Evolutionary conservation across 2,329 filamentous ascomycete species (phyloP), one percentile per base, ranked within the genome.

Genomic region (Cryphonectria radicalis): DNA sequence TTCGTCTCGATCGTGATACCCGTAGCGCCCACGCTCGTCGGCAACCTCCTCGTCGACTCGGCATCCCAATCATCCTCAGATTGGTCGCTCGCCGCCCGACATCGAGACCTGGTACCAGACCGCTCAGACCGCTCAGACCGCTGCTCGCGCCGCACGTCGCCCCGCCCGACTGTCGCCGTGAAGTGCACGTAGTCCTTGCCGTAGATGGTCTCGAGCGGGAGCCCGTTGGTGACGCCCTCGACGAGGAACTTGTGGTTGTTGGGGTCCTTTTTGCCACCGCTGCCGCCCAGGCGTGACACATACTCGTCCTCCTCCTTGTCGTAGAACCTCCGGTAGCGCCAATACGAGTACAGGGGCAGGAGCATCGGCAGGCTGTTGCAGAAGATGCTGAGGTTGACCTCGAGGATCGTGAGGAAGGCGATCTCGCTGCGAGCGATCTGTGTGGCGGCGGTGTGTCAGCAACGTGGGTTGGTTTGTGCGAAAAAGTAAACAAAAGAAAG

Each of bases 351-450:
- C 6, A 72, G 64, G 6, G 70, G 70, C 19, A 72, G 64, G 14
- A 72, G 68, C 70, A 72, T 72, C 4, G 70, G 70, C 19, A 72
- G 59, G 60, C 70, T 72, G 60, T 70, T 72, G 68, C 64, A 70
- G 17, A 70, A 43, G 22, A 72, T 70, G 50, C 59, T 65, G 46
- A 72, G 70, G 40, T 65, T 67, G 32, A 40, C 53, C 63, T 72
- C 70, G 13, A 72, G 64, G 17, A 67, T 60, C 17, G 64, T 40
- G n/a, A 70, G 35, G 11, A 67, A 67, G 13, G 32, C 35, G 7
- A 64, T 53, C 53, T 53, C 10, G 43, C 37, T 50, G n/a, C 67
- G 59, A 64, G 64, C 37, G 7, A 57, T 5, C 65, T 67, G 19
- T 3, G 32, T 25, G 14, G 13, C 25, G 46, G 11, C 35, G 28